phyloP scores from a whole-genome alignment of 139 green algal species.

The Chlamydomonas sp. region DNA sequence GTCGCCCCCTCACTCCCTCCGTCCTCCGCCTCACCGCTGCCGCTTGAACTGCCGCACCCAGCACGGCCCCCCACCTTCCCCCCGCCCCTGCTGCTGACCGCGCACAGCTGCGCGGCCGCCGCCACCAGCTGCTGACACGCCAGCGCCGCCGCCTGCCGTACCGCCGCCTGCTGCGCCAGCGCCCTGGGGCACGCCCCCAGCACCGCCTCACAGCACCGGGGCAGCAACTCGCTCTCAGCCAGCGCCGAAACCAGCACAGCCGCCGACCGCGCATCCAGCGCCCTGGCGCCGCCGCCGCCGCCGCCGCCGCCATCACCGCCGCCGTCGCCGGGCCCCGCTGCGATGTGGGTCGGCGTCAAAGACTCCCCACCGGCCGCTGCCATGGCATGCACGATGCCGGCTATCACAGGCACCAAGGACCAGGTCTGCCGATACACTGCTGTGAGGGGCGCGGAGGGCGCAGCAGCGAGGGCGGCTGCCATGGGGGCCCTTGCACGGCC shows the following conservation, averaged over 20 bases:
- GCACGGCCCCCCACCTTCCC: background rate
- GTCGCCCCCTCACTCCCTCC: background rate
- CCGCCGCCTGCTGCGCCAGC: background rate
- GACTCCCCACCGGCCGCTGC: background rate
- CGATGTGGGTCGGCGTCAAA: background rate
- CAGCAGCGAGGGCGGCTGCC: background rate
- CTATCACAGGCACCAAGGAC: constrained; percentile 18
- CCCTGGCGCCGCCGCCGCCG: background rate
- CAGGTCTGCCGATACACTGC: constrained; percentile 22
- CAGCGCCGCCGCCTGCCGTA: background rate
- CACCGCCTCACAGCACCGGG: constrained; percentile 3
- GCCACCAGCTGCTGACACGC: constrained; percentile 26
- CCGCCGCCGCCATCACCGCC: background rate
- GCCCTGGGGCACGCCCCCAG: background rate
- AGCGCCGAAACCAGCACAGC: constrained; percentile 2
- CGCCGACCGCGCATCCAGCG: no score
- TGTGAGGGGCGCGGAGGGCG: background rate
- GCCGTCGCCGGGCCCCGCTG: background rate
- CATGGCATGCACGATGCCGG: constrained; percentile 7
- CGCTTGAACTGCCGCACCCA: background rate
- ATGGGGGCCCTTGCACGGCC: background rate
- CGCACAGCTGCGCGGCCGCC: background rate
- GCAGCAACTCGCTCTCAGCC: background rate
- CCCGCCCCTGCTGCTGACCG: background rate
- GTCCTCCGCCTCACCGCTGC: background rate